Evolutionary conservation across 2,329 filamentous ascomycete genomes (phyloP).

Genomic region (Fusarium sp.): DNA sequence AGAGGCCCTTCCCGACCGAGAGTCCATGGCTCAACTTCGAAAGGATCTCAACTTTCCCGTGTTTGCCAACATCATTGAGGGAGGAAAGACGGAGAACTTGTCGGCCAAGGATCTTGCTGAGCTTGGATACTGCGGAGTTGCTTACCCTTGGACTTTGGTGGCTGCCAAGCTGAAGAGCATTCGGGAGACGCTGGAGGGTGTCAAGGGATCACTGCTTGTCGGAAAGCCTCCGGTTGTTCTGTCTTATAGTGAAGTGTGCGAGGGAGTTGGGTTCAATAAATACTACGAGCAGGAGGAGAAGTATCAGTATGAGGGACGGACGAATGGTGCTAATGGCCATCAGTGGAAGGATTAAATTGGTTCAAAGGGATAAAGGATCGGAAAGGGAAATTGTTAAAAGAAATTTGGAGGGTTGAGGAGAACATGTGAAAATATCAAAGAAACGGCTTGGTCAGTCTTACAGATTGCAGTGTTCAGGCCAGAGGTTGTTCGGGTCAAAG

Average conservation of each 20-base stretch:
- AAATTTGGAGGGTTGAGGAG: neutral
- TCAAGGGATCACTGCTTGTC: slow-evolving; percentile 56
- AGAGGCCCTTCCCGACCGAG: slow-evolving; percentile 57
- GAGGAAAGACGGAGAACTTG: slow-evolving; percentile 50
- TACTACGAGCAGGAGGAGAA: slow-evolving; percentile 47
- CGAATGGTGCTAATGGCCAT: slow-evolving; percentile 21
- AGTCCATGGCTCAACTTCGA: slow-evolving; percentile 53
- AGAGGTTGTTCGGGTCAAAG: neutral
- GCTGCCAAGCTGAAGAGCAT: slow-evolving; percentile 57
- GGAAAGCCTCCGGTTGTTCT: slow-evolving; percentile 57
- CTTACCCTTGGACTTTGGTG: slow-evolving; percentile 58
- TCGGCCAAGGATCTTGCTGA: slow-evolving; percentile 48
- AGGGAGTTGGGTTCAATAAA: slow-evolving; percentile 58
- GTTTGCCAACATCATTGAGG: slow-evolving; percentile 55
- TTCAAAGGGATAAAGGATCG: neutral
- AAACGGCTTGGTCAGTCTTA: neutral
- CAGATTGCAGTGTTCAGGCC: neutral
- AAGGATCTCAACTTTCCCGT: slow-evolving; percentile 53
- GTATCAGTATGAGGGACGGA: slow-evolving; percentile 34
- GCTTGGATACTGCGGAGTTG: slow-evolving; percentile 55
- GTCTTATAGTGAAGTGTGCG: slow-evolving; percentile 57
- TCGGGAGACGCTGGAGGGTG: slow-evolving; percentile 48
- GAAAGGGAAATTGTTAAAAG: neutral
- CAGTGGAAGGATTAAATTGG: slow-evolving; percentile 24
- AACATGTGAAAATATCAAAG: neutral